phyloP scores from a whole-genome alignment of 2,329 filamentous ascomycete genomes.

The Allantophomopsis cytisporea region DNA sequence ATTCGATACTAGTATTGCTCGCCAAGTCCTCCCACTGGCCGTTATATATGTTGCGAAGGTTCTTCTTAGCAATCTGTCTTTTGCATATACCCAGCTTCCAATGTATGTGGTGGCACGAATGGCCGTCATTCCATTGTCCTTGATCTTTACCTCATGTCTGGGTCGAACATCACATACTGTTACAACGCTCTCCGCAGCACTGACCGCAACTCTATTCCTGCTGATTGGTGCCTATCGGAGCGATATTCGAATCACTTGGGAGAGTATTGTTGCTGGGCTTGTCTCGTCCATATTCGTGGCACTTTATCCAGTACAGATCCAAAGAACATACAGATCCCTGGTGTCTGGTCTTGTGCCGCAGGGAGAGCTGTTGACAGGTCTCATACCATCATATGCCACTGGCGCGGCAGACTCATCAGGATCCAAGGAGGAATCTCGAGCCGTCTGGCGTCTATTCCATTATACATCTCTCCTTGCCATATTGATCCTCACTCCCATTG shows the following conservation, averaged over 20 bases:
- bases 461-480: constrained; percentile 35
- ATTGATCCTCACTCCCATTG: constrained; percentile 30
- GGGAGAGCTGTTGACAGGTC: constrained; percentile 26
- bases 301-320: constrained; percentile 33
- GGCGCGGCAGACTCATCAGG: constrained; percentile 14
- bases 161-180: constrained; percentile 30
- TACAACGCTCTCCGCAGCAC: constrained; percentile 31
- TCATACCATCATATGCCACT: constrained; percentile 10
- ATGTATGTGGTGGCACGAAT: constrained; percentile 38
- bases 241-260: constrained; percentile 32
- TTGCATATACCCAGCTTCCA: constrained; percentile 34
- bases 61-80: constrained; percentile 37
- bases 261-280: constrained; percentile 34
- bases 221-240: constrained; percentile 30
- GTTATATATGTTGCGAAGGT: constrained; percentile 34
- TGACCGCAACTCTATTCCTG: constrained; percentile 34
- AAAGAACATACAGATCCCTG: constrained; percentile 32
- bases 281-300: constrained; percentile 36
- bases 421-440: constrained; percentile 29
- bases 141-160: constrained; percentile 31
- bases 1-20: constrained; percentile 31
- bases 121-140: constrained; percentile 31
- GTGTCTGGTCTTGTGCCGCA: constrained; percentile 27
- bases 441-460: constrained; percentile 35
- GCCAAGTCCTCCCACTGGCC: constrained; percentile 31